These are phyloP conservation scores for Mucor piriformis DNA, from an alignment of 371 early-diverging fungal species.

Conservation along the genomic window DNA sequence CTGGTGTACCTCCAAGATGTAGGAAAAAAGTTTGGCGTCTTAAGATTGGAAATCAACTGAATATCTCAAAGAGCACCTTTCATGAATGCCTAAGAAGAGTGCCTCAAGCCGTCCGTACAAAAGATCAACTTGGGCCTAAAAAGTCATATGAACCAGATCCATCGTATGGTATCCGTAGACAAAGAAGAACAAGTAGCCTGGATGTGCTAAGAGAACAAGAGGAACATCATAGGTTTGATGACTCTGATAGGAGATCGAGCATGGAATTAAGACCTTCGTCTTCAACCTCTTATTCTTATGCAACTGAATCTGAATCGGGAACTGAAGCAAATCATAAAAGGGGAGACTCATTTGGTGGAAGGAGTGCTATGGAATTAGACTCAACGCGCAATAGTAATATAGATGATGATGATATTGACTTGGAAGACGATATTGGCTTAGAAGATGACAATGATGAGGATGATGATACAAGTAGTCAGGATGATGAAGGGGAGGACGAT, in stretches of 20 bases:
- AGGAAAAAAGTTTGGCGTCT: slow-evolving; percentile 47
- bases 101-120: slow-evolving; percentile 12
- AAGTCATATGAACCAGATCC: not conserved
- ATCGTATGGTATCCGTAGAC: slow-evolving; percentile 5
- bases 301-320: not conserved
- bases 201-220: slow-evolving; percentile 43
- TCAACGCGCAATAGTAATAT: slow-evolving; percentile 3
- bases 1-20: slow-evolving; percentile 54
- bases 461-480: slow-evolving; percentile 16
- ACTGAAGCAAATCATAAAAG: not conserved
- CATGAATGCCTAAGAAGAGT: slow-evolving; percentile 18
- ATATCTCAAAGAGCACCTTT: slow-evolving; percentile 35
- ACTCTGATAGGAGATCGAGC: not conserved
- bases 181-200: slow-evolving; percentile 47
- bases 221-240: slow-evolving; percentile 8
- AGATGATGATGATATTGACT: slow-evolving; percentile 18
- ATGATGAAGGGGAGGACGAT: slow-evolving; percentile 15
- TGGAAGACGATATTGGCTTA: not conserved
- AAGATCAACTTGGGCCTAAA: slow-evolving; percentile 3
- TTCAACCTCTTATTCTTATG: slow-evolving; percentile 3
- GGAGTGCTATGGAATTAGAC: slow-evolving; percentile 19
- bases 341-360: slow-evolving; percentile 6
- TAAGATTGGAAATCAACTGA: slow-evolving; percentile 43
- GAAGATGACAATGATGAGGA: slow-evolving; percentile 18
- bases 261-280: slow-evolving; percentile 5